Evolutionary conservation across 495 filamentous ascomycete species (phyloP).

Genomic region (Sabuloglossum arenarium): DNA sequence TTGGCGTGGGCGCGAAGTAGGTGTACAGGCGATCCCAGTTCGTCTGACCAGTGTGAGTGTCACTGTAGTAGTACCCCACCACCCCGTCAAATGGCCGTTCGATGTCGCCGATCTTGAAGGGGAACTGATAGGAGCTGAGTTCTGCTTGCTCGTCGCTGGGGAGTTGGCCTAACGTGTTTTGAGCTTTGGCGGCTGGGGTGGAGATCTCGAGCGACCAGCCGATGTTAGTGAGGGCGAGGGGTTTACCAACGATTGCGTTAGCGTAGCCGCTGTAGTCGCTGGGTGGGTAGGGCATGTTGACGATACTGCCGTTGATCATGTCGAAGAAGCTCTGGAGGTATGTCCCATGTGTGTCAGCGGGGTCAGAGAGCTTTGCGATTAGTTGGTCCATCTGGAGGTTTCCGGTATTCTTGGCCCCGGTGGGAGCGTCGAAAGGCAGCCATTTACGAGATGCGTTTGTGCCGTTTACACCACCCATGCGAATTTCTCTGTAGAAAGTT

Average conservation of each 20-base stretch:
- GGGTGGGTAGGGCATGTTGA: constrained; percentile 13
- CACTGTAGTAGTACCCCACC: constrained; percentile 4
- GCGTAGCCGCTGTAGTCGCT: constrained; percentile 18
- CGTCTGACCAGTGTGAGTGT: background rate
- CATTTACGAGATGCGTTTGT: constrained; percentile 11
- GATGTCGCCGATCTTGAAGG: background rate
- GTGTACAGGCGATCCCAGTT: constrained; percentile 16
- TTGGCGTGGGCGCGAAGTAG: constrained; percentile 9
- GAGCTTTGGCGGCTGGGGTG: background rate
- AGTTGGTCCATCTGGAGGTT: constrained; percentile 19
- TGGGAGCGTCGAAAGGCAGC: constrained; percentile 16
- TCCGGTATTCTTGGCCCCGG: constrained; percentile 2
- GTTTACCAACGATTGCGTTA: constrained; percentile 7
- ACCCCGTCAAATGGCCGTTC: constrained; percentile 5
- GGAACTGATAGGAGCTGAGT: background rate
- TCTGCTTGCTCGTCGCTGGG: constrained; percentile 3
- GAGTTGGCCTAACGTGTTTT: background rate
- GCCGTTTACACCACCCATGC: constrained; percentile 14
- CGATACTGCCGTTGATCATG: constrained; percentile 17
- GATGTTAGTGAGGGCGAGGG: constrained; percentile 6
- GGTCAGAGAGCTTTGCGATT: constrained; percentile 10
- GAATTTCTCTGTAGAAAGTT: constrained; percentile 29
- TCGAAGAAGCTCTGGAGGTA: constrained; percentile 20
- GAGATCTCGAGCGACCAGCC: constrained; percentile 7
- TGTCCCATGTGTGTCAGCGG: background rate